These are phyloP conservation scores for Rhizoclosmatium sp. DNA, from an alignment of 192 early-diverging fungal species.

Conservation along the genomic window DNA sequence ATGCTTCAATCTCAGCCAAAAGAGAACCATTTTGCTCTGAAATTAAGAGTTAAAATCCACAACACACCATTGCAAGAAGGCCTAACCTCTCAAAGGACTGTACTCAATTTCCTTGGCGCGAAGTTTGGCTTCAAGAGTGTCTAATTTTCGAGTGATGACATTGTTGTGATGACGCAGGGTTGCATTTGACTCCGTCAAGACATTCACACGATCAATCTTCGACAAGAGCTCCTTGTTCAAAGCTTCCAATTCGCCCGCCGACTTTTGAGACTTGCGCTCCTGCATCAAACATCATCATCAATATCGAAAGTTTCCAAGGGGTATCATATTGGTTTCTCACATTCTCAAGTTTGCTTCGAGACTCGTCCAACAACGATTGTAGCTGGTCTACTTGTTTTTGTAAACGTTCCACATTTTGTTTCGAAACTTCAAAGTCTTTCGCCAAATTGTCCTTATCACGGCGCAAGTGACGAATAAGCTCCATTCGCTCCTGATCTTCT, in stretches of 20 bases:
- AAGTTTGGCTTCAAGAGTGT: conserved; percentile 48
- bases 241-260: conserved; percentile 55
- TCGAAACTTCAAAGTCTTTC: conserved; percentile 72
- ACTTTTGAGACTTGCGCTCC: conserved; percentile 57
- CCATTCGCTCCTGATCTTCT: conserved; percentile 21
- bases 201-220: conserved; percentile 70
- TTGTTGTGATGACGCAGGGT: conserved; percentile 71
- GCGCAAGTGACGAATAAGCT: conserved; percentile 74
- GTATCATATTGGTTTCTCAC: not conserved
- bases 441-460: conserved; percentile 76
- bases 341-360: conserved; percentile 62
- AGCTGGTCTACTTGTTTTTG: conserved; percentile 69
- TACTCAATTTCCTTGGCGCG: conserved; percentile 54
- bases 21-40: conserved; percentile 65
- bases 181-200: conserved; percentile 81
- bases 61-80: not conserved
- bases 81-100: conserved; percentile 54
- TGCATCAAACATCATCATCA: not conserved
- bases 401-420: conserved; percentile 72
- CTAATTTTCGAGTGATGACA: conserved; percentile 44
- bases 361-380: conserved; percentile 73
- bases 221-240: conserved; percentile 70
- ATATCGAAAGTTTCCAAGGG: not conserved
- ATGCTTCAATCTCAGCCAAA: conserved; percentile 70
- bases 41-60: not conserved